Conservation (phyloP, 257 asterid genomes). For the Solanum stenotomum region DNA sequence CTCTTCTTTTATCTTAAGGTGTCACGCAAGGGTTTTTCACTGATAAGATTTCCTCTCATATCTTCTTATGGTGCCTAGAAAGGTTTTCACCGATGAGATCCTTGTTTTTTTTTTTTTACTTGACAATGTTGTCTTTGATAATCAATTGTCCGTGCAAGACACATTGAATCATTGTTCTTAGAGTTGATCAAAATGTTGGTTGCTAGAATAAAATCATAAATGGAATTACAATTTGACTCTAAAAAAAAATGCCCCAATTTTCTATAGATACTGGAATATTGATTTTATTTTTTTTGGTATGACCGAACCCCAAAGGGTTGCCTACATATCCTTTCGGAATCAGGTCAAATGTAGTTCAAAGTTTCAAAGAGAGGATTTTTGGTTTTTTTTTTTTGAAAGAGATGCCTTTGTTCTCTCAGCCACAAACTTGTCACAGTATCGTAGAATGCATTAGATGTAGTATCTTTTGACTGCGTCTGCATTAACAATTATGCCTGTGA, state of each 20-base stretch:
- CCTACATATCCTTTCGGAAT: background rate
- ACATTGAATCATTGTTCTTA: background rate
- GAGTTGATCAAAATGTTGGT: background rate
- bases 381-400: too few relatives aligned
- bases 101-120: too few relatives aligned
- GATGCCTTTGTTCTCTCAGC: background rate
- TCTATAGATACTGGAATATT: too few relatives aligned
- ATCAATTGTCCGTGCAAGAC: background rate
- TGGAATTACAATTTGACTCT: too few relatives aligned
- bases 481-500: background rate
- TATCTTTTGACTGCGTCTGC: background rate
- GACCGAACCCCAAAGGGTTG: background rate
- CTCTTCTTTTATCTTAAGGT: too few relatives aligned
- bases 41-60: background rate
- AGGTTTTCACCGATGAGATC: background rate
- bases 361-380: too few relatives aligned
- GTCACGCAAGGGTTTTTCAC: background rate
- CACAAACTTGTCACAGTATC: background rate
- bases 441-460: background rate
- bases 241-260: too few relatives aligned
- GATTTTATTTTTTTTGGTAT: background rate
- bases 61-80: background rate
- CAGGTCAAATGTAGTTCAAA: background rate
- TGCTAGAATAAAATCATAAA: too few relatives aligned
- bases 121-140: background rate